phyloP scores from a whole-genome alignment of 306 rosid genomes.

The Dalbergia oliveri region DNA sequence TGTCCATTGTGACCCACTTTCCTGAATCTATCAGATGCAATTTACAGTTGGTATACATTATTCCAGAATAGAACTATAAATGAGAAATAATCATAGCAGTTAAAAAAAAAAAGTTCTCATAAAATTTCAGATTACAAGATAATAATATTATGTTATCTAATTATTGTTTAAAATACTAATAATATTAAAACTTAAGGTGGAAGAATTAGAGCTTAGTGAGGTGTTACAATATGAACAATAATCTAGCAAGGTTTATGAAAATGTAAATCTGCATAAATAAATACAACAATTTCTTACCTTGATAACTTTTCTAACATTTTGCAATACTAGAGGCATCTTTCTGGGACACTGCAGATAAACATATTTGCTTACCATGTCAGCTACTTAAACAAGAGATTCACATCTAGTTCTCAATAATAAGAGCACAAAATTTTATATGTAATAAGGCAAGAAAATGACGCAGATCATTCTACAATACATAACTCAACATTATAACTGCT shows the following conservation, averaged over 20 bases:
- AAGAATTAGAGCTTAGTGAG: too few relatives aligned
- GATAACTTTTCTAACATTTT: constrained; percentile 77
- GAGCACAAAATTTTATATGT: constrained; percentile 33
- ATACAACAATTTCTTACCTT: constrained; percentile 57
- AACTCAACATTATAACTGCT: constrained; percentile 37
- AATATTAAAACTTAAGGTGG: too few relatives aligned
- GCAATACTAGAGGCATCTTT: constrained; percentile 85
- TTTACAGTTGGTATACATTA: too few relatives aligned
- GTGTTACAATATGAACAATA: constrained; percentile 35
- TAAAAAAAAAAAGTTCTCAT: too few relatives aligned
- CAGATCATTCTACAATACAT: constrained; percentile 6
- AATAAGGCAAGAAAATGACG: constrained; percentile 27
- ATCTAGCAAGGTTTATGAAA: constrained; percentile 29
- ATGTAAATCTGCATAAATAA: too few relatives aligned
- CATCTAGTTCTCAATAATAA: constrained; percentile 39
- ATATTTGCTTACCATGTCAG: constrained; percentile 95
- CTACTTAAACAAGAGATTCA: constrained; percentile 40
- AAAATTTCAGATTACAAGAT: too few relatives aligned
- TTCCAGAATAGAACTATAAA: too few relatives aligned
- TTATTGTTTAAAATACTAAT: too few relatives aligned
- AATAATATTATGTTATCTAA: too few relatives aligned
- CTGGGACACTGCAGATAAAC: constrained; percentile 98
- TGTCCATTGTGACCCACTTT: too few relatives aligned
- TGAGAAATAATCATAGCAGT: too few relatives aligned
- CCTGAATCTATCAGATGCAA: too few relatives aligned